A percentile compares a stretch with the other conserved stretches of the same genome.
Evolutionary conservation across 139 green algal species (phyloP).

Genomic region (Picochlorum sp.): DNA sequence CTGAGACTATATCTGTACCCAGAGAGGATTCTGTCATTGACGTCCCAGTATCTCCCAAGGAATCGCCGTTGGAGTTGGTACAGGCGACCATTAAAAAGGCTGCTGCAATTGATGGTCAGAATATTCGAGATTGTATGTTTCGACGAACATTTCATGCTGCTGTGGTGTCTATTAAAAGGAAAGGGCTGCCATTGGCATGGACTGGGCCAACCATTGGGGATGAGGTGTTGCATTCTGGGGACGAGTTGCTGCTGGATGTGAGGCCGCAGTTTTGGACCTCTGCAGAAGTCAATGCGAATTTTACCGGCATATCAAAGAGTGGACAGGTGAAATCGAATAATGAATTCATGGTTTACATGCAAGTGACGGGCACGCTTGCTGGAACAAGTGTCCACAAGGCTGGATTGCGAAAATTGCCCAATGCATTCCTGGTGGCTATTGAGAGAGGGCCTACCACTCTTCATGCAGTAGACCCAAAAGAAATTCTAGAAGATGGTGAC

Average conservation of each 20-base stretch:
- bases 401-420: constrained; percentile 23
- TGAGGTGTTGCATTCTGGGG: constrained; percentile 45
- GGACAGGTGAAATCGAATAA: constrained; percentile 25
- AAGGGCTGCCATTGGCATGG: constrained; percentile 21
- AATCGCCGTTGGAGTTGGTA: constrained; percentile 17
- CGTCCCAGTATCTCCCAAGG: not conserved
- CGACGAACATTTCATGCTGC: constrained; percentile 51
- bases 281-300: constrained; percentile 26
- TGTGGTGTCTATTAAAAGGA: constrained; percentile 60
- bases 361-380: constrained; percentile 25
- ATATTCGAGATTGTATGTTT: constrained; percentile 43
- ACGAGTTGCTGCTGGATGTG: constrained; percentile 55
- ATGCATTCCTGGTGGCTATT: constrained; percentile 58
- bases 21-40: not conserved
- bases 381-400: constrained; percentile 37
- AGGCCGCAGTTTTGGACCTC: constrained; percentile 28
- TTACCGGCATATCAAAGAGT: constrained; percentile 18
- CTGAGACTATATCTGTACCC: constrained; percentile 8
- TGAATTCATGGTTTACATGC: constrained; percentile 35
- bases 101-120: constrained; percentile 25
- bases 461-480: constrained; percentile 36
- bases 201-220: constrained; percentile 44
- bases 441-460: constrained; percentile 33
- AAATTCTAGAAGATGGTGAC: constrained; percentile 49
- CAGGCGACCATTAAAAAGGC: constrained; percentile 22